Percentiles rank a stretch among this genome's conserved stretches.
phyloP scores from a whole-genome alignment of 1,284 basidiomycete genomes.

The Malassezia arunalokei region DNA sequence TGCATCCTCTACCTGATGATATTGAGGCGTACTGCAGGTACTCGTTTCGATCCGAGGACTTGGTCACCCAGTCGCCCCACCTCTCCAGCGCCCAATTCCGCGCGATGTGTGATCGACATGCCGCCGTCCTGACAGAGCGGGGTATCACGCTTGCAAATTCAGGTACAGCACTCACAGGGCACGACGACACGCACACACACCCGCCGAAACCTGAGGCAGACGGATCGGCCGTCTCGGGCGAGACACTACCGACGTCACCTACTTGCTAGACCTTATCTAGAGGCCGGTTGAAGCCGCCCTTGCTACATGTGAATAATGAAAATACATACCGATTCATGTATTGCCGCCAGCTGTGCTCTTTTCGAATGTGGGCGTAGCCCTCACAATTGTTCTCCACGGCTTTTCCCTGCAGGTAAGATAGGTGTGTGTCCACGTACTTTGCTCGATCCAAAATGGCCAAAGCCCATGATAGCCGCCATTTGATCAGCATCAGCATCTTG shows the following conservation, averaged over 20 bases:
- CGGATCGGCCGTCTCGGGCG: no score
- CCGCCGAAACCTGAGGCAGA: no score
- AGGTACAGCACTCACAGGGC: neutral
- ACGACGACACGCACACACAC: neutral
- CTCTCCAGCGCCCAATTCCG: neutral
- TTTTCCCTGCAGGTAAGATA: constrained; percentile 1
- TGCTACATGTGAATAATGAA: neutral
- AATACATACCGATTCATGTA: constrained; percentile 17
- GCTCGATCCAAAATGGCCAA: constrained; percentile 15
- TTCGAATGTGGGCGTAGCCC: constrained; percentile 13
- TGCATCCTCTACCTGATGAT: constrained; percentile 10
- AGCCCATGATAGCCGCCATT: constrained; percentile 17
- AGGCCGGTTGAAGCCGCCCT: constrained; percentile 17
- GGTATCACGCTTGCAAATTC: no score
- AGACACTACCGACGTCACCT: no score
- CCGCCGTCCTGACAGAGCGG: neutral
- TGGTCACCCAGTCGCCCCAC: neutral
- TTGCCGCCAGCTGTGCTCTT: constrained; percentile 16
- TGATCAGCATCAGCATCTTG: constrained; percentile 8
- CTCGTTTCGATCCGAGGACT: constrained; percentile 8
- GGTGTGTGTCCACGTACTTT: neutral
- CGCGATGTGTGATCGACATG: constrained; percentile 1
- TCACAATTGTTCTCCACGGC: constrained; percentile 12
- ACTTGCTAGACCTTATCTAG: constrained; percentile 13
- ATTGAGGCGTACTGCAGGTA: constrained; percentile 14